Base-by-base conservation (phyloP, 2,329 filamentous ascomycete species). In the Clonostachys rosea region DNA sequence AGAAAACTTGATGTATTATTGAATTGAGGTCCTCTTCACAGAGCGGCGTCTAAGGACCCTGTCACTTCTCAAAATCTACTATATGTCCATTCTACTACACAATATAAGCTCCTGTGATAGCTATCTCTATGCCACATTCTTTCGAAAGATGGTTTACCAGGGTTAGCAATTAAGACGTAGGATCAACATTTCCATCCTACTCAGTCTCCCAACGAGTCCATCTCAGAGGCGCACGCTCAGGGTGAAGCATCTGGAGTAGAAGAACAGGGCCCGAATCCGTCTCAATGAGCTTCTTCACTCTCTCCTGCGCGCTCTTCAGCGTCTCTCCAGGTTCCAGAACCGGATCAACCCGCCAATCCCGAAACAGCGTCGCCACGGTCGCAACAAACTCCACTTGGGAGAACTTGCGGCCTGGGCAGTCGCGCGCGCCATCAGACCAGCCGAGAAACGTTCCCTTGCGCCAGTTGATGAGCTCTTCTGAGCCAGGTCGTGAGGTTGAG, bases 381-480 rank as follows among this genome's bases (percentile, higher is more conserved):
- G 60, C 60, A 6, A 61, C 63, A 35, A 60, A 59, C 51, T 65
- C 61, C 43, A 67, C 59, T 41, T 65, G 56, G 3, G 61, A 58
- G 49, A 67, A 65, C 43, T 63, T 65, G 17, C 45, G 52, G 0
- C 60, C 64, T 0, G 59, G 56, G 17, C 62, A 65, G 45, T 59
- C 56, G 7, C 56, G 58, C 17, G 50, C 39, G 13, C 62, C 62
- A 2, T 63, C 61, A 1, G 61, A 60, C 62, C 63, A 66, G 3
- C 50, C 51, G 20, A 53, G 10, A 30, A 30, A 24, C 41, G 16
- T 43, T 6, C 12, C 41, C 18, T 14, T 6, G 13, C 36, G 36
- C 36, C 14, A 17, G 9, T 14, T 39, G 36, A 39, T 39, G 36
- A 39, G 36, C 36, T 39, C 36, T 39, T 39, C 36, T 13, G 36